Evolutionary conservation across 1,284 basidiomycete genomes (phyloP).

Genomic region (Macrocystidia cucumis): DNA sequence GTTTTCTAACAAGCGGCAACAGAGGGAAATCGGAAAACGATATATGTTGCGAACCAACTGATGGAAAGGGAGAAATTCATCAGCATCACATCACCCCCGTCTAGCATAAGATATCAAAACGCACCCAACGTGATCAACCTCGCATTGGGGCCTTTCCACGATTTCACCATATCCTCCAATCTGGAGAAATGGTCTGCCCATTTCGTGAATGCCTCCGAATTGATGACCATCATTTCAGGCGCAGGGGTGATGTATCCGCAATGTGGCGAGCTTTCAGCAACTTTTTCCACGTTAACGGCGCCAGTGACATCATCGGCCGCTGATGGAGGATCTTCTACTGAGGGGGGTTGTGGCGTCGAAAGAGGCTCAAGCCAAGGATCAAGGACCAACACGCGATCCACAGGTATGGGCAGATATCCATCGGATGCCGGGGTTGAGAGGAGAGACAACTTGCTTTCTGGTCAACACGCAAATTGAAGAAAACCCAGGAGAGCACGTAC

Average conservation of each 20-base stretch:
- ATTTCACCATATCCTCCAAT: conserved; percentile 39
- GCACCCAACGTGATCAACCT: conserved; percentile 45
- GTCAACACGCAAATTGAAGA: conserved; percentile 8
- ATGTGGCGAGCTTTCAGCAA: conserved; percentile 3
- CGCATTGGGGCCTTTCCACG: conserved; percentile 39
- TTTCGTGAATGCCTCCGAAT: conserved; percentile 67
- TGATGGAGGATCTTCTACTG: conserved; percentile 9
- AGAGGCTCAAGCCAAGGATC: conserved; percentile 80
- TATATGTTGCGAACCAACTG: conserved; percentile 43
- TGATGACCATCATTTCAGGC: conserved; percentile 54
- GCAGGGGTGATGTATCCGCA: conserved; percentile 3
- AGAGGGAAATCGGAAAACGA: conserved; percentile 55
- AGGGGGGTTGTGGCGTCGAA: conserved; percentile 43
- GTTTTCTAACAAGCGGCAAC: conserved; percentile 32
- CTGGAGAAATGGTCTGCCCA: conserved; percentile 67
- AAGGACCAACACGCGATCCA: conserved; percentile 48
- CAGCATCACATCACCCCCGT: background rate
- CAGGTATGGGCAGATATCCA: conserved; percentile 35
- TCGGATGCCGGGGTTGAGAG: conserved; percentile 39
- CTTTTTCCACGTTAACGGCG: conserved; percentile 8
- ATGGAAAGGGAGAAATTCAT: conserved; percentile 3
- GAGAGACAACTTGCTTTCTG: conserved; percentile 37
- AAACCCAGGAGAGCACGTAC: too few relatives aligned
- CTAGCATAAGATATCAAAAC: conserved; percentile 10
- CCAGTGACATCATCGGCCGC: conserved; percentile 1